Evolutionary conservation across 2,329 filamentous ascomycete species (phyloP).

Genomic region (Truncatella angustata): DNA sequence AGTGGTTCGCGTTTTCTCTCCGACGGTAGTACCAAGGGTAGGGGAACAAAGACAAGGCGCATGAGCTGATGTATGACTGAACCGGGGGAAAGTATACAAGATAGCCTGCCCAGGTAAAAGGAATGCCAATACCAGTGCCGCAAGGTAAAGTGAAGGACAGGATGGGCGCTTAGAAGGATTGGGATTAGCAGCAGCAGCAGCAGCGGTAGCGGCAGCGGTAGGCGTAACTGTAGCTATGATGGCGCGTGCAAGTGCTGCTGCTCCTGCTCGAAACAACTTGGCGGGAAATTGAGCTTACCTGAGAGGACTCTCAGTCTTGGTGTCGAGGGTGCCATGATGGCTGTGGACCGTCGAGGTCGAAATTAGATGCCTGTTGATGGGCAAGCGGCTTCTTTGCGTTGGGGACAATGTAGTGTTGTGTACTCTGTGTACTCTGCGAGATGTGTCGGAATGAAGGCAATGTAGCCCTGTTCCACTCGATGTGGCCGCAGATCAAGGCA

Average conservation of each 20-base stretch:
- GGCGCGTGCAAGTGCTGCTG: too few relatives aligned
- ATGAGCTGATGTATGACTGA: neutral
- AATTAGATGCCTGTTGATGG: neutral
- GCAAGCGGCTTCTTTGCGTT: too few relatives aligned
- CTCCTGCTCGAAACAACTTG: too few relatives aligned
- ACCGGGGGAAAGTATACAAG: neutral
- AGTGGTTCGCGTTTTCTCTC: neutral
- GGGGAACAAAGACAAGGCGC: neutral
- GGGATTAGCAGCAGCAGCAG: slow-evolving; percentile 15
- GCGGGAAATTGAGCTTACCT: slow-evolving; percentile 47
- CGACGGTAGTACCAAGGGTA: slow-evolving; percentile 4
- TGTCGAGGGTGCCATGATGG: slow-evolving; percentile 57
- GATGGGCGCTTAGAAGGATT: slow-evolving; percentile 14
- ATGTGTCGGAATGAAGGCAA: slow-evolving; percentile 8
- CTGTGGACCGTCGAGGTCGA: slow-evolving; percentile 28
- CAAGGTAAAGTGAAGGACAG: slow-evolving; percentile 12
- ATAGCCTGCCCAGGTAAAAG: neutral
- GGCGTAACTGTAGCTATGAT: too few relatives aligned
- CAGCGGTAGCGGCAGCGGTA: slow-evolving; percentile 21
- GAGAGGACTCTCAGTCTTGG: slow-evolving; percentile 60
- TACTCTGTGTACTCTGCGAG: slow-evolving; percentile 9
- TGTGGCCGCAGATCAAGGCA: slow-evolving; percentile 9
- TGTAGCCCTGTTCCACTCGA: slow-evolving; percentile 5
- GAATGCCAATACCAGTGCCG: too few relatives aligned
- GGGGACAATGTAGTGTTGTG: neutral